Conservation (phyloP, 176 grass and related monocot species). For the Triticum monococcum region DNA sequence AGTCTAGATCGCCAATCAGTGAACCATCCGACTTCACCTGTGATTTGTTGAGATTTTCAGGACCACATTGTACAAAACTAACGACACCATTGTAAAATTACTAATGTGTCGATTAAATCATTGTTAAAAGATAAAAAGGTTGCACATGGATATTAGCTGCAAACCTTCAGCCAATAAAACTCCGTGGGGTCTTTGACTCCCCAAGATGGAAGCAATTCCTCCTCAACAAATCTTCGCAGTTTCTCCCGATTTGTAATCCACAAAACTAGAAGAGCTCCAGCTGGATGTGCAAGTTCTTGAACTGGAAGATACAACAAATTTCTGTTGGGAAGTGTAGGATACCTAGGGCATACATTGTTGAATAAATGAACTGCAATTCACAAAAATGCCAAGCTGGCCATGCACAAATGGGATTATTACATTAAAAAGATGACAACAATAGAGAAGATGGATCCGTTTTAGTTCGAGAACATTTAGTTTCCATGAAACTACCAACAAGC, state of each 20-base stretch:
- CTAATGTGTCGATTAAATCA: not conserved
- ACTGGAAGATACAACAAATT: constrained; percentile 84
- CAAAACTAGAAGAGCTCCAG: constrained; percentile 84
- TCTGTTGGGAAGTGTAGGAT: constrained; percentile 86
- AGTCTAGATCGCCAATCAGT: constrained; percentile 75
- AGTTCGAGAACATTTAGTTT: not conserved
- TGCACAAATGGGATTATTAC: not conserved
- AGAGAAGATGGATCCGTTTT: not conserved
- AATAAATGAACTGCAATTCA: constrained; percentile 6
- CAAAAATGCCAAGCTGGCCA: not conserved
- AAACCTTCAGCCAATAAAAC: constrained; percentile 96
- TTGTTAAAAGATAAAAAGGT: not conserved
- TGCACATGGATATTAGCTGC: not conserved
- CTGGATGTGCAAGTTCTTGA: constrained; percentile 80
- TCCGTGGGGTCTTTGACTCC: constrained; percentile 56
- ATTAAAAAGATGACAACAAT: not conserved
- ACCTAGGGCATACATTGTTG: constrained; percentile 45
- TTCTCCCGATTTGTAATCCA: constrained; percentile 93
- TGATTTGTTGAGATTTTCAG: constrained; percentile 17
- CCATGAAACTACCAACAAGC: not conserved
- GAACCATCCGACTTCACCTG: constrained; percentile 86
- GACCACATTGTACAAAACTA: not conserved
- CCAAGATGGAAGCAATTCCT: constrained; percentile 81
- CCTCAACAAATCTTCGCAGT: constrained; percentile 64
- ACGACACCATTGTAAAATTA: not conserved